These are phyloP conservation scores for Malus hybrid DNA, from an alignment of 331 rosid genomes.

Conservation along the genomic window DNA sequence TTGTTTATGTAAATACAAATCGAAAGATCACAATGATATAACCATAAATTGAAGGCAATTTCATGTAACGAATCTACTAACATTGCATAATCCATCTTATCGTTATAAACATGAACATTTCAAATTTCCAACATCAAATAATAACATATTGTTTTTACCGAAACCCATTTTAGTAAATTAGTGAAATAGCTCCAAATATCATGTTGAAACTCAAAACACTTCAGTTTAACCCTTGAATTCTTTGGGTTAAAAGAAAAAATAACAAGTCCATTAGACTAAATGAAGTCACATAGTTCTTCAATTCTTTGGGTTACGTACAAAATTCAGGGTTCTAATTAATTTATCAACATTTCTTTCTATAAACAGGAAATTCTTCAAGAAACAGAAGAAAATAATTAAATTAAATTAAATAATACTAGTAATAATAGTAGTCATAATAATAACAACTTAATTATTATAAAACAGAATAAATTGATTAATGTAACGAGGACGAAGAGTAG, in stretches of 20 bases:
- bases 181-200: neutral
- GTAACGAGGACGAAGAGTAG: neutral
- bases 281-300: neutral
- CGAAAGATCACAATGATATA: neutral
- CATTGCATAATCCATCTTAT: too few species aligned
- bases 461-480: neutral
- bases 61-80: neutral
- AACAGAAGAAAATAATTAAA: neutral
- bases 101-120: too few species aligned
- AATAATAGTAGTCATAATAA: too few species aligned
- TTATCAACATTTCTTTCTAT: neutral
- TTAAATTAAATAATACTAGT: neutral
- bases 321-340: neutral
- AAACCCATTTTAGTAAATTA: neutral
- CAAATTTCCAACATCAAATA: too few species aligned
- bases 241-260: neutral
- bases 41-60: neutral
- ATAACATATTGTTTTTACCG: too few species aligned
- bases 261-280: neutral
- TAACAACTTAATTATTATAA: neutral
- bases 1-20: neutral
- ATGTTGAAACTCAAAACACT: neutral
- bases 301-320: neutral
- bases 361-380: neutral
- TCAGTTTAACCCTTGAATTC: neutral